Percentiles rank a stretch among this genome's conserved stretches.
Conservation (phyloP, 129 eudicot genomes). For the Centrapalus pauciflorus region DNA sequence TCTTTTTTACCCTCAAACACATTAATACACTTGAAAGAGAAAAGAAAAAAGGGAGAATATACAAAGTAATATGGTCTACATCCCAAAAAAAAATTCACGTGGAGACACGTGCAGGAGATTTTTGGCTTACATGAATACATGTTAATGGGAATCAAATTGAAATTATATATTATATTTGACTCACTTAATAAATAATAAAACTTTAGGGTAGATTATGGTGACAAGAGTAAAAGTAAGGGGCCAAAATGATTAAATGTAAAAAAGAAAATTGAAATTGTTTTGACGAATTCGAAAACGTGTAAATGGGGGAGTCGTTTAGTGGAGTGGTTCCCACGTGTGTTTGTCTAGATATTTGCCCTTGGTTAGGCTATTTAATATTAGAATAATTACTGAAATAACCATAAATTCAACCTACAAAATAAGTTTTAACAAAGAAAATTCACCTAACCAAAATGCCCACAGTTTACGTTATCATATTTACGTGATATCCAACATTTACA, state of each 20-base stretch:
- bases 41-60: background rate
- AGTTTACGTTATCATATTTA: too few species aligned
- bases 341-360: background rate
- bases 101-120: conserved; percentile 4
- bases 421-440: too few species aligned
- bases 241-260: too few species aligned
- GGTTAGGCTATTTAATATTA: background rate
- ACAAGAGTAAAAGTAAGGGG: background rate
- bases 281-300: background rate
- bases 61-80: background rate
- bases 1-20: too few species aligned
- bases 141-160: background rate
- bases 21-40: too few species aligned
- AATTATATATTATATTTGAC: too few species aligned
- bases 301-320: conserved; percentile 1
- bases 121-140: background rate
- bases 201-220: background rate
- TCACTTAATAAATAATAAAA: background rate
- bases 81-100: conserved; percentile 15
- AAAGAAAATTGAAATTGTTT: background rate
- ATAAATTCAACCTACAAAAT: too few species aligned
- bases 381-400: background rate
- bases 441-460: too few species aligned
- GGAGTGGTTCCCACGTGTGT: conserved; percentile 8
- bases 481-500: too few species aligned